Percentiles rank a stretch among this genome's conserved stretches.
Evolutionary conservation across 2,329 filamentous ascomycete species (phyloP).

Genomic region (Colletotrichum cuscutae): DNA sequence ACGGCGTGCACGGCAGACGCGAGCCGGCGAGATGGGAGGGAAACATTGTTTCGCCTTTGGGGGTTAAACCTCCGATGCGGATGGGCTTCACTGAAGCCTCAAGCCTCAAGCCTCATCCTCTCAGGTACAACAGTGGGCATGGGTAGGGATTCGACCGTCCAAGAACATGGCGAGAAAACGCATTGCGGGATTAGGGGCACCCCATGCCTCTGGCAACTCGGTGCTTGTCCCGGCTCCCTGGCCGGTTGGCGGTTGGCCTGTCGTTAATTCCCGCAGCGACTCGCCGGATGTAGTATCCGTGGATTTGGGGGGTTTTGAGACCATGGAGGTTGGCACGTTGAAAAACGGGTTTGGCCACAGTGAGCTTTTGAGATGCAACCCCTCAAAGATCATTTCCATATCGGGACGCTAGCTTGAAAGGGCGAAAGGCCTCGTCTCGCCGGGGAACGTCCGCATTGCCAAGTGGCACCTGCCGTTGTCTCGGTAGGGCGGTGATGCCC

Average conservation of each 20-base stretch:
- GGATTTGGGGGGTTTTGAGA: background rate
- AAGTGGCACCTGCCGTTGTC: slow-evolving; percentile 11
- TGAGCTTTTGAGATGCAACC: slow-evolving; percentile 14
- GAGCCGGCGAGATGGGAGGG: slow-evolving; percentile 18
- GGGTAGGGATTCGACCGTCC: slow-evolving; percentile 10
- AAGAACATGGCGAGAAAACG: background rate
- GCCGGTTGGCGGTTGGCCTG: background rate
- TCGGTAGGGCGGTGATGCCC: slow-evolving; percentile 8
- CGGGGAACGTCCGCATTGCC: slow-evolving; percentile 10
- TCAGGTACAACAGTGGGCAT: background rate
- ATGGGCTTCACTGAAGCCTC: slow-evolving; percentile 3
- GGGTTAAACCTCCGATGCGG: slow-evolving; percentile 17
- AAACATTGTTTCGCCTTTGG: slow-evolving; percentile 30
- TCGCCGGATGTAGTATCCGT: slow-evolving; percentile 4
- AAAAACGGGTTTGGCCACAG: slow-evolving; percentile 3
- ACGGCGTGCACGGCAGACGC: slow-evolving; percentile 17
- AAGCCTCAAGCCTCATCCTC: background rate
- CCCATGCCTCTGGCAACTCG: background rate
- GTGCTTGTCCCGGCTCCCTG: background rate
- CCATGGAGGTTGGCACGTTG: background rate
- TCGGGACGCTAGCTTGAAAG: background rate
- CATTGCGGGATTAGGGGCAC: background rate
- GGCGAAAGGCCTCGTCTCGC: slow-evolving; percentile 4
- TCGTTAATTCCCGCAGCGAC: background rate
- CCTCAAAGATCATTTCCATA: slow-evolving; percentile 20